These are phyloP conservation scores for Lathyrus sativus DNA, from an alignment of 306 rosid species.

Conservation along the genomic window DNA sequence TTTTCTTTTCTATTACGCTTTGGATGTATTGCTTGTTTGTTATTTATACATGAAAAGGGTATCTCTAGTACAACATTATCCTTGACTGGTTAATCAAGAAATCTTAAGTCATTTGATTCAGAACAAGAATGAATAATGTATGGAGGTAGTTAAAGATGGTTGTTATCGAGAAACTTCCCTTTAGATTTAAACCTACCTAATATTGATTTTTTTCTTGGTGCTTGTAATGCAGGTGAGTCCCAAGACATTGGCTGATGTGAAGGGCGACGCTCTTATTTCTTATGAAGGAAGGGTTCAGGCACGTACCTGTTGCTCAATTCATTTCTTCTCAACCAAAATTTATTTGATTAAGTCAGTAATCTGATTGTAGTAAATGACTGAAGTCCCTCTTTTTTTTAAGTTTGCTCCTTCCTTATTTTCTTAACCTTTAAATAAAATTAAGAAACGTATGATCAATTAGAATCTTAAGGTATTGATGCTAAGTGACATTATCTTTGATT, in stretches of 20 bases:
- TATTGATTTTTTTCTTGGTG: no score
- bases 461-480: not conserved
- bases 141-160: constrained; percentile 67
- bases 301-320: constrained; percentile 30
- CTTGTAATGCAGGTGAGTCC: constrained; percentile 39
- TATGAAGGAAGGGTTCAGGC: constrained; percentile 70
- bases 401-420: no score
- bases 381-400: no score
- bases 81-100: constrained; percentile 69
- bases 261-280: constrained; percentile 96
- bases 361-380: no score
- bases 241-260: constrained; percentile 96
- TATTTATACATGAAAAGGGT: no score
- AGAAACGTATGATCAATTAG: not conserved
- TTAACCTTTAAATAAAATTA: no score
- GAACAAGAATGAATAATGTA: constrained; percentile 88
- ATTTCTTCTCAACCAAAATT: constrained; percentile 21
- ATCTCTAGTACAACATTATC: constrained; percentile 39
- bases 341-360: no score
- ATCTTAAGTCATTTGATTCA: constrained; percentile 47
- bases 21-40: no score
- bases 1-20: no score
- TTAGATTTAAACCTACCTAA: not conserved
- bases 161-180: constrained; percentile 5
- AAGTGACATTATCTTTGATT: no score